Conservation (phyloP, 495 filamentous ascomycete species). For the Penicillium daleae region DNA sequence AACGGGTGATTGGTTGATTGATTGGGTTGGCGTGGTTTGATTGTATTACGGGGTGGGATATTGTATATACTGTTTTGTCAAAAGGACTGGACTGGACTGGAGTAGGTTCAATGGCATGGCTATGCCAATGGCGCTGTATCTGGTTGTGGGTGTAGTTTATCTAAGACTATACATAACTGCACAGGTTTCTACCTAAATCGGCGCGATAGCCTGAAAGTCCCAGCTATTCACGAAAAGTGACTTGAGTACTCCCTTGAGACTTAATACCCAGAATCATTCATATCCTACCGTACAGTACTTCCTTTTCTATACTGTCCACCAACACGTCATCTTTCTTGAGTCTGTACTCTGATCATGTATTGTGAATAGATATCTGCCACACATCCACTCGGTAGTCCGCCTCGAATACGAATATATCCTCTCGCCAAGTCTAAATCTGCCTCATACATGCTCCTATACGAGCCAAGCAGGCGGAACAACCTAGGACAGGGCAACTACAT, state of each 20-base stretch:
- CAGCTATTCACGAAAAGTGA: too few relatives aligned
- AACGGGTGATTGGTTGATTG: background rate
- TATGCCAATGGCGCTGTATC: background rate
- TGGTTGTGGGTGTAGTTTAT: background rate
- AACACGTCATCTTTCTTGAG: too few relatives aligned
- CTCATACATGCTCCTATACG: background rate
- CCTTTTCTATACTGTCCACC: too few relatives aligned
- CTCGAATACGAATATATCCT: background rate
- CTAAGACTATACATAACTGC: background rate
- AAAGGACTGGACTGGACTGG: background rate
- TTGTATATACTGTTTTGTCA: too few relatives aligned
- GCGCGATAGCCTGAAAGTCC: too few relatives aligned
- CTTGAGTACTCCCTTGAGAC: too few relatives aligned
- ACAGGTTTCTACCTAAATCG: background rate
- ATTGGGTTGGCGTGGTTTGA: too few relatives aligned
- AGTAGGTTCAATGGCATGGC: background rate
- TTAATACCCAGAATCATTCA: background rate
- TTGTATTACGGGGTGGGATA: too few relatives aligned
- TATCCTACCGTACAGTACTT: too few relatives aligned
- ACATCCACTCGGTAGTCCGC: too few relatives aligned
- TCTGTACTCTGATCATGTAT: too few relatives aligned
- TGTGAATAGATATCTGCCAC: too few relatives aligned
- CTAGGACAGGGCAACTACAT: background rate
- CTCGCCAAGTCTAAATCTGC: background rate
- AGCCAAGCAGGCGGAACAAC: background rate